phyloP scores from a whole-genome alignment of 306 rosid species.

The Myrica gale region DNA sequence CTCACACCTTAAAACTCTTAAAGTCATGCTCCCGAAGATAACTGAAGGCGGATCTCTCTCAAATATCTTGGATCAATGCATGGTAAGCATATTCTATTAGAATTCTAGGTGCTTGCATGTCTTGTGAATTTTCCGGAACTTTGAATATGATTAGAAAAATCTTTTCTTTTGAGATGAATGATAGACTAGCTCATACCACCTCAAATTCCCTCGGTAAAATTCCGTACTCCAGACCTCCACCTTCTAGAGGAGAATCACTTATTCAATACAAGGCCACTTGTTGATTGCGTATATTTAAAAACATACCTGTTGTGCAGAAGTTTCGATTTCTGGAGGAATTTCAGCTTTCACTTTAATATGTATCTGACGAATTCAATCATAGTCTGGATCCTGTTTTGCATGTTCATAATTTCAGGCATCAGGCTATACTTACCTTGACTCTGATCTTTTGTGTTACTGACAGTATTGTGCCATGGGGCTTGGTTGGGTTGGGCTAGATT shows the following conservation, averaged over 20 bases:
- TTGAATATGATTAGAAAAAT: background rate
- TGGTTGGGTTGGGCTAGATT: constrained; percentile 99
- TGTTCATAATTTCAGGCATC: background rate
- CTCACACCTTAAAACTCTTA: constrained; percentile 72
- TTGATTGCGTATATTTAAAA: background rate
- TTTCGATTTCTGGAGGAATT: constrained; percentile 1
- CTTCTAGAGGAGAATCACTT: background rate
- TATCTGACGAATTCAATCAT: background rate
- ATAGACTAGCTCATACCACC: background rate
- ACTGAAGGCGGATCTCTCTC: constrained; percentile 91
- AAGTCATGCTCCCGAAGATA: constrained; percentile 90
- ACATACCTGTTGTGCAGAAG: background rate
- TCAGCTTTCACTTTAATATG: background rate
- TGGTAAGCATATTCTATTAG: constrained; percentile 57
- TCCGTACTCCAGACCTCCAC: background rate
- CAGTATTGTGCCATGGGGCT: constrained; percentile 99
- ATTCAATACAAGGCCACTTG: background rate
- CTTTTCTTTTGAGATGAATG: background rate
- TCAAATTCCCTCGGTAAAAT: background rate
- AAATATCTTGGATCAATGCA: constrained; percentile 94
- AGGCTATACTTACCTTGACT: constrained; percentile 25
- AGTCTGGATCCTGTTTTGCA: background rate
- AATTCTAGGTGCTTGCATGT: background rate
- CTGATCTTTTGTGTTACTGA: constrained; percentile 28
- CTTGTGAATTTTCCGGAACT: background rate